Evolutionary conservation across 768 basidiomycete genomes (phyloP), one percentile per base, ranked within the genome.

Genomic region (Panaeolus cyanescens): DNA sequence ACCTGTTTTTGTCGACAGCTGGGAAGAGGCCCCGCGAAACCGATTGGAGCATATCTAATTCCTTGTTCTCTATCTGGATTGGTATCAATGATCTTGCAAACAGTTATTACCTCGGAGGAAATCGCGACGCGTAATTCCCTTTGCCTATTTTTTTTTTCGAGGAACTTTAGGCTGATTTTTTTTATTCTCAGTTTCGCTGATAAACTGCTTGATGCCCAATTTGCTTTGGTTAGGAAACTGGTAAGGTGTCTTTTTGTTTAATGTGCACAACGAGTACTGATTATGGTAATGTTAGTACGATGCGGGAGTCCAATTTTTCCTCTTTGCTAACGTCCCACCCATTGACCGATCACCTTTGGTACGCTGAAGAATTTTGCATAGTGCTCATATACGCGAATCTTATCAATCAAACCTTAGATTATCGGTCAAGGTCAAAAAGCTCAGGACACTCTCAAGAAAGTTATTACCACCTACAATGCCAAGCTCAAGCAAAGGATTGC

Each of bases 51-150:
- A 80, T 80, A 59, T 64, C 67, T 2, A 84, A 89, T 67, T 68
- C 86, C 55, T 65, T 90, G 55, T 90, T 90, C 70, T 83, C 83
- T 0, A 71, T 89, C 17, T 90, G 82, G 80, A 89, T 90, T 59
- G 88, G 89, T 1, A 85, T 90, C 64, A 90, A 90, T 67, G 89
- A 90, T 65, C 80, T 90, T 32, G 85, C 83, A 28, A 83, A 83
- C 64, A 85, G 81, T 58, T 86, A 77, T 60, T 81, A 77, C 54
- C 25, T 71, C 56, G 62, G 73, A 25, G 86, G 84, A 0, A 77
- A 83, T 65, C 77, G 83, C 22, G 70, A 64, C 50, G 81, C 82
- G 84, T 85, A 65, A n/a, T n/a, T 56, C 83, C 83, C 71, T 15
- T 42, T 42, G 10, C 25, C 20, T 32, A 37, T 32, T 32, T 30